A percentile compares a stretch with the other conserved stretches of the same genome.
Evolutionary conservation across 805 yeast genomes (phyloP).

Genomic region (Sporopachydermia lactativora): DNA sequence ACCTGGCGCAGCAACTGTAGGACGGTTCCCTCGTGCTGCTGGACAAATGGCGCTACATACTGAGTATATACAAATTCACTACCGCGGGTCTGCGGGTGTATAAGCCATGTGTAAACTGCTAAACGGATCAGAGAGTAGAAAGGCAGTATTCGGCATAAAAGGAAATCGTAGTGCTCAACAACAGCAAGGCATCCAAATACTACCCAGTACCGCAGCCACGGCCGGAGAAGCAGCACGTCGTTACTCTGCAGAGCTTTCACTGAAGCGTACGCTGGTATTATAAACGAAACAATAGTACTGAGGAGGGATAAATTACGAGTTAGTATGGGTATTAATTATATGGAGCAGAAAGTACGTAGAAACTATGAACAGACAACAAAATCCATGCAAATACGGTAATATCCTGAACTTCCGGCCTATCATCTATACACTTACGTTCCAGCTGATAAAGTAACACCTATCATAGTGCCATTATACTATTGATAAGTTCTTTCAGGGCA

Average conservation of each 20-base stretch:
- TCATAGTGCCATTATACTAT: too few relatives aligned
- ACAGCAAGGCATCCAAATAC: not conserved
- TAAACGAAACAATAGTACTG: constrained; percentile 18
- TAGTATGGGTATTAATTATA: too few relatives aligned
- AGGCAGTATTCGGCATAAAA: not conserved
- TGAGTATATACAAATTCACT: not conserved
- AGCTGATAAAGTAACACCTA: too few relatives aligned
- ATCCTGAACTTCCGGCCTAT: too few relatives aligned
- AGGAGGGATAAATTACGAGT: too few relatives aligned
- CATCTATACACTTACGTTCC: too few relatives aligned
- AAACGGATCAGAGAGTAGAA: not conserved
- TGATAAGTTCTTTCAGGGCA: too few relatives aligned
- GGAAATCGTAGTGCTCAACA: not conserved
- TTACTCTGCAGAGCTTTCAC: constrained; percentile 24
- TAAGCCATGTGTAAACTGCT: not conserved
- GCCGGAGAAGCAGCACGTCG: constrained; percentile 4
- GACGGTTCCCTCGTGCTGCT: not conserved
- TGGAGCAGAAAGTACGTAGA: too few relatives aligned
- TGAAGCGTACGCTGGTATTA: constrained; percentile 28
- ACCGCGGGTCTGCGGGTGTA: not conserved
- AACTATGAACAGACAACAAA: too few relatives aligned
- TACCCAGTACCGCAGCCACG: constrained; percentile 2
- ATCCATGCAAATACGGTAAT: too few relatives aligned
- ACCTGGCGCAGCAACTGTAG: not conserved
- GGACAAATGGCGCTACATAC: not conserved